These are phyloP conservation scores for Vanderwaltozyma polyspora DNA, from an alignment of 805 yeast species.

Conservation along the genomic window DNA sequence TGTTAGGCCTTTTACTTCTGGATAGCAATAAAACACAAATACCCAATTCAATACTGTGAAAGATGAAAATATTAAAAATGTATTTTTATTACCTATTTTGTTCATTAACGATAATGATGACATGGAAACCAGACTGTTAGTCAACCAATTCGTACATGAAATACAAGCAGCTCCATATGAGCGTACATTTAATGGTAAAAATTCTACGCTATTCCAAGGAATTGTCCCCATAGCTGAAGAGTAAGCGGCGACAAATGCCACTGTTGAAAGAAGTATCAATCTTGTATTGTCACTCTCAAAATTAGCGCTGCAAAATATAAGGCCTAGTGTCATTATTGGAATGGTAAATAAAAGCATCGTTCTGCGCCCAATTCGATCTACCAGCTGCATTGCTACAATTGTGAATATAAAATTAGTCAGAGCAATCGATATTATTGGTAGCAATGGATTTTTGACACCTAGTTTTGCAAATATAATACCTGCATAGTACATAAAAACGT, in stretches of 20 bases:
- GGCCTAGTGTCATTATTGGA: conserved; percentile 30
- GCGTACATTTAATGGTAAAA: conserved; percentile 32
- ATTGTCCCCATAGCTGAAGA: conserved; percentile 35
- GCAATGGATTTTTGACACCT: conserved; percentile 33
- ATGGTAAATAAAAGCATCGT: conserved; percentile 33
- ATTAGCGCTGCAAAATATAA: conserved; percentile 25
- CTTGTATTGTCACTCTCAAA: conserved; percentile 13
- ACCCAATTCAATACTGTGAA: conserved; percentile 30
- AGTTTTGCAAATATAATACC: conserved; percentile 41
- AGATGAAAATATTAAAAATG: conserved; percentile 28
- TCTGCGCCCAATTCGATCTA: conserved; percentile 42
- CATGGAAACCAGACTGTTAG: conserved; percentile 29
- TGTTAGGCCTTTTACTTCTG: conserved; percentile 36
- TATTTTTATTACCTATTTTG: conserved; percentile 21
- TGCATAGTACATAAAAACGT: conserved; percentile 53
- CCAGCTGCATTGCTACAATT: conserved; percentile 37
- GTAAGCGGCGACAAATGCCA: conserved; percentile 31
- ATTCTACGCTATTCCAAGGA: conserved; percentile 37
- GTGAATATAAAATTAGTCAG: conserved; percentile 46
- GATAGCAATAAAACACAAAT: conserved; percentile 31
- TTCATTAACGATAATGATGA: conserved; percentile 28
- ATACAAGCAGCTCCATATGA: conserved; percentile 34
- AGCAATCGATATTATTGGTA: conserved; percentile 45
- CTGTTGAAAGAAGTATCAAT: conserved; percentile 24
- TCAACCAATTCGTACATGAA: conserved; percentile 33